Evolutionary conservation across 441 rosid genomes (phyloP).

Genomic region (Gossypium laxum): DNA sequence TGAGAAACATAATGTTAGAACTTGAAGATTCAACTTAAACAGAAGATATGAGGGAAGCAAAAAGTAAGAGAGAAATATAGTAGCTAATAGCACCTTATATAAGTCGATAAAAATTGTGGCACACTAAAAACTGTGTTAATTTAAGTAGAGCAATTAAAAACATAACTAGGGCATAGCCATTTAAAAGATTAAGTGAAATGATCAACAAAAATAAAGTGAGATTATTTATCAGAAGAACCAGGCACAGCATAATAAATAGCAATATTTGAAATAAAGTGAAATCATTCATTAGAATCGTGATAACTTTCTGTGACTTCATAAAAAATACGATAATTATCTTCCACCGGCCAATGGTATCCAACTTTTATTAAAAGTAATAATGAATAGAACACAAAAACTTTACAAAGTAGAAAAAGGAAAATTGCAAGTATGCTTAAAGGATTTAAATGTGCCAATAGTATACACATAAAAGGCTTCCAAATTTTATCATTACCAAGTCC

Average conservation of each 20-base stretch:
- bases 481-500: conserved; percentile 54
- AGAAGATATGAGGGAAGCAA: conserved; percentile 1
- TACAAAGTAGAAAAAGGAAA: not conserved
- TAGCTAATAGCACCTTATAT: not conserved
- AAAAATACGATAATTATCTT: not conserved
- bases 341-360: not conserved
- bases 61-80: not conserved
- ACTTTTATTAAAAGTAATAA: not conserved
- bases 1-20: not conserved
- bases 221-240: not conserved
- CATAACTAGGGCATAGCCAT: not conserved
- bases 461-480: not conserved
- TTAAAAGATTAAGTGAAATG: not conserved
- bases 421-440: not conserved
- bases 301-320: not conserved
- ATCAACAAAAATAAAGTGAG: not conserved
- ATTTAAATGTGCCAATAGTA: not conserved
- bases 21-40: not conserved
- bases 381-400: not conserved
- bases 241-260: conserved; percentile 8
- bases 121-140: not conserved
- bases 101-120: not conserved
- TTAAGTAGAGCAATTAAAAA: not conserved
- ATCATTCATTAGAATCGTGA: not conserved
- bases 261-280: conserved; percentile 3